Conservation (phyloP, 805 yeast genomes). For the Barnettozyma sp. region DNA sequence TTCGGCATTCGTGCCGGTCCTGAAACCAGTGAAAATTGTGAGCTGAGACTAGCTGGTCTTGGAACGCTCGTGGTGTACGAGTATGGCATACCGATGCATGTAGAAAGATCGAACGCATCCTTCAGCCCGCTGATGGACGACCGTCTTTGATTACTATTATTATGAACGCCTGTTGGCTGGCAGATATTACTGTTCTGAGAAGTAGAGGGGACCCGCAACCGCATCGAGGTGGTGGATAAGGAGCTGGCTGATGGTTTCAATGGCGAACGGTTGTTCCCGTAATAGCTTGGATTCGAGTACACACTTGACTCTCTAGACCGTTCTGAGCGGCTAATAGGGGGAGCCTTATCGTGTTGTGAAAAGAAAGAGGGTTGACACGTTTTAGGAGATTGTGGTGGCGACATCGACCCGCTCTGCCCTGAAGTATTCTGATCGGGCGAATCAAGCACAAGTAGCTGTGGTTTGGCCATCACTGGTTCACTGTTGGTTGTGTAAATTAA, state of each 20-base stretch:
- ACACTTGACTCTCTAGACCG: slow-evolving; percentile 7
- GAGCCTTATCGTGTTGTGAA: background rate
- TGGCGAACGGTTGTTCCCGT: slow-evolving; percentile 16
- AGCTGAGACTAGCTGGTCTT: background rate
- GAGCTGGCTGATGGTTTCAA: slow-evolving; percentile 10
- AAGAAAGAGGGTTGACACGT: background rate
- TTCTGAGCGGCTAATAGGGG: slow-evolving; percentile 1
- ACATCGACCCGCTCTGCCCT: too few species aligned
- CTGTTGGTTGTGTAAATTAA: too few species aligned
- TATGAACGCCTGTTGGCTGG: background rate
- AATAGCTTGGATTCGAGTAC: slow-evolving; percentile 3
- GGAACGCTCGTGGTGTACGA: background rate
- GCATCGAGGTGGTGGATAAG: slow-evolving; percentile 6
- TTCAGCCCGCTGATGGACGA: slow-evolving; percentile 15
- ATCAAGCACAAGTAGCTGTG: too few species aligned
- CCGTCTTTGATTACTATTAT: slow-evolving; percentile 17
- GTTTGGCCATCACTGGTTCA: too few species aligned
- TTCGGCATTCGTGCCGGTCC: background rate
- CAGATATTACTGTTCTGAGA: background rate
- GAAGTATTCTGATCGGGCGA: too few species aligned
- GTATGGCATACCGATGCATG: slow-evolving; percentile 21
- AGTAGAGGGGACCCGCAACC: slow-evolving; percentile 10
- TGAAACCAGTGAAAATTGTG: slow-evolving; percentile 4
- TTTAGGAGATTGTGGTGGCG: background rate
- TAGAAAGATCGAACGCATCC: slow-evolving; percentile 15